Base-by-base conservation (phyloP, 345 rosid species). In the Gossypium stocksii region DNA sequence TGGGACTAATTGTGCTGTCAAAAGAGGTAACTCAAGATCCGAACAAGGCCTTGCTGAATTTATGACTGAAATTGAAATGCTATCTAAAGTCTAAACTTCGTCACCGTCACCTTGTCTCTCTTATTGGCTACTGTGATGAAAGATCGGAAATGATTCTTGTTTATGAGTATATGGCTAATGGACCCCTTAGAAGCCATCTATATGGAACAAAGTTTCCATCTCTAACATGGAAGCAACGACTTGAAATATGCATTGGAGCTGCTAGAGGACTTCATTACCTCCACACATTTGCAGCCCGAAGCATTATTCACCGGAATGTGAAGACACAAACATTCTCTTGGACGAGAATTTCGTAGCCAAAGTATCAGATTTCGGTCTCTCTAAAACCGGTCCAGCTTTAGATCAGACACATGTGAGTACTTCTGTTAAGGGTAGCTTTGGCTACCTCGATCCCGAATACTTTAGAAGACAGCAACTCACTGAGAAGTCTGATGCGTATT, bases 21-120 rank as follows among this genome's bases (percentile, higher is more conserved):
- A 95, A 82, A 82, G 99, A 89, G 99, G 99, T 16, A 95, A 91
- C 78, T 97, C 99, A 14, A 82, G 97, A 80, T 95, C 99, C 0
- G 99, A 95, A 64, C 99, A 95, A 85, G 99, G 99, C 65, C 89
- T 93, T 74, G 97, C 98, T 27, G 99, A 95, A 85, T 95, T 93
- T 80, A 84, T 97, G 73, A 95, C 99, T 0, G 99, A 95, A 85
- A 95, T 95, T 2, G 98, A 93, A 75, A 95, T 95, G 99, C 52
- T 95, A 19, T 95, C 99, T 0, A 95, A 93, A 80, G 17, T 95
- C 99, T 0, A 95, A 93, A 80, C 96, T 95, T 45, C 88, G 99
- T 38, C 99, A 95, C 73, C 87, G 98, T 62, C 99, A 95, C 75
- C 91, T 95, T 19, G 98, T 95, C 66, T 95, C 98, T 64, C 91